phyloP scores from a whole-genome alignment of 257 asterid genomes.

The Echites panduratus region DNA sequence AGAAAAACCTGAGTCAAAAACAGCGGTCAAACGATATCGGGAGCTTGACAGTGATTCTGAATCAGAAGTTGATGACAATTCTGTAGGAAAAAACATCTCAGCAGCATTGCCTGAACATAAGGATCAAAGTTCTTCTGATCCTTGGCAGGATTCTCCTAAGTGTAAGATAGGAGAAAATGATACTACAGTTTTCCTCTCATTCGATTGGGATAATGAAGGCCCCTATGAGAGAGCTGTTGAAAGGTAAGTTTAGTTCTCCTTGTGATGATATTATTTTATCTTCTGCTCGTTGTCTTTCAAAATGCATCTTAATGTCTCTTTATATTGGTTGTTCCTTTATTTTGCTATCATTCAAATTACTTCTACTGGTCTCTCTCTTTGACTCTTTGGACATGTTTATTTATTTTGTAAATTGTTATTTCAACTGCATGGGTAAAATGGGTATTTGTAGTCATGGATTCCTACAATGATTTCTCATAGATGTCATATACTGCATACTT shows the following conservation, averaged over 20 bases:
- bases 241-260: slow-evolving; percentile 41
- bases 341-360: not conserved
- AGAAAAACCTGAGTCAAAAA: slow-evolving; percentile 45
- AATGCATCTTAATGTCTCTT: not conserved
- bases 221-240: slow-evolving; percentile 89
- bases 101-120: slow-evolving; percentile 42
- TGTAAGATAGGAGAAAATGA: slow-evolving; percentile 49
- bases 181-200: slow-evolving; percentile 67
- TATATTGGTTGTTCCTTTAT: not conserved
- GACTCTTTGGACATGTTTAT: no score
- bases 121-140: slow-evolving; percentile 51
- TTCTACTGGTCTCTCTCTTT: not conserved
- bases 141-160: slow-evolving; percentile 57
- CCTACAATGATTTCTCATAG: no score
- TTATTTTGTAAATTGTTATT: no score
- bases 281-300: not conserved
- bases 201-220: slow-evolving; percentile 93
- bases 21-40: slow-evolving; percentile 68
- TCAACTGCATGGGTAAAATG: no score
- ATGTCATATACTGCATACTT: no score
- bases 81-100: slow-evolving; percentile 43
- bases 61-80: slow-evolving; percentile 77
- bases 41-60: slow-evolving; percentile 85
- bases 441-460: no score
- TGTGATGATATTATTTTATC: not conserved